Evolutionary conservation across 2,329 filamentous ascomycete genomes (phyloP), one percentile per base, ranked within the genome.

Genomic region (Leptographium radiaticola): DNA sequence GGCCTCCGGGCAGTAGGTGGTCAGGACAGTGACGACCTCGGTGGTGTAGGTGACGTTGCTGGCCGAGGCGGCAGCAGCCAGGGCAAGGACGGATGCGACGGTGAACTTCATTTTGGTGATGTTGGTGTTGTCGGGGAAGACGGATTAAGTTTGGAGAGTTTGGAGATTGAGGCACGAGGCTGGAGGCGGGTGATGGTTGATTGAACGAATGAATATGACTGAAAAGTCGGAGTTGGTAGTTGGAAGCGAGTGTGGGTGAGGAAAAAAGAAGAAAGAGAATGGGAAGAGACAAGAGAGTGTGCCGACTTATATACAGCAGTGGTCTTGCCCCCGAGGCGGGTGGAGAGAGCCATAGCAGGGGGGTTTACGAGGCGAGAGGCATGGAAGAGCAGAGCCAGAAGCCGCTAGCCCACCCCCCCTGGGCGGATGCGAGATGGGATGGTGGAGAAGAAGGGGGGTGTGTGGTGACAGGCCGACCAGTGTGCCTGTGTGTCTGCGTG

Each of bases 1-100:
- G 60, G 84, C 68, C 61, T 65, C 73, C 25, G 85, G 83, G 80
- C 86, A 89, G 80, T 76, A 87, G 66, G 84, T 89, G 70, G 77
- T 81, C 73, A 79, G 79, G 55, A 72, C 69, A 55, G 80, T 81
- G 59, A 87, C 77, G 60, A 81, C 72, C 75, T 84, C 79, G 61
- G 83, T 87, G 70, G 75, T 75, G 69, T 78, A 79, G 55, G 71
- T 73, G 61, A 72, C 71, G 68, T 76, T 64, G 59, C 58, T 58
- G 55, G 67, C 67, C 58, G 65, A 62, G 61, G 60, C 71, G 67
- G 73, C 75, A 64, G 71, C 70, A 65, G 68, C 73, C 68, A 75
- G 71, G 63, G 76, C 75, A 65, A 76, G 65, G 61, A 77, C 63
- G 66, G 72, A 68, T 64, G 75, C 74, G 66, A 70, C 66, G 65